A percentile compares a stretch with the other conserved stretches of the same genome.
Evolutionary conservation across 106 monocot genomes (phyloP).

Genomic region (Narthecium ossifragum): DNA sequence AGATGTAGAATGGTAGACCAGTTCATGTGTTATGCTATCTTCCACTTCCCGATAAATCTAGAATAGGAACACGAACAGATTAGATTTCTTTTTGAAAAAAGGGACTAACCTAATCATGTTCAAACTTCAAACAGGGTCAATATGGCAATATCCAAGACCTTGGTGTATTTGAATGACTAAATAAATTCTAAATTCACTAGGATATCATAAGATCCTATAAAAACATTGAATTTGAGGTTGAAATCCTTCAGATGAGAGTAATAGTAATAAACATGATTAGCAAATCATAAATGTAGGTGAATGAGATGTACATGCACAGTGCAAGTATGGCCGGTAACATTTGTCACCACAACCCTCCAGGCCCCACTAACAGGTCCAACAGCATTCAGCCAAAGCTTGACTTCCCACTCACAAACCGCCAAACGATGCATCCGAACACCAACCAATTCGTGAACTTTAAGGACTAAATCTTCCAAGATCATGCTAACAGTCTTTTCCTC

Average conservation of each 20-base stretch:
- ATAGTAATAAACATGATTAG: too few species aligned
- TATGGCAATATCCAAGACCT: too few species aligned
- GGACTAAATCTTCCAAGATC: conserved; percentile 66
- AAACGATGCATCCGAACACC: conserved; percentile 96
- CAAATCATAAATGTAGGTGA: background rate
- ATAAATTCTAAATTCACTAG: too few species aligned
- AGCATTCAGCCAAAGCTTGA: conserved; percentile 70
- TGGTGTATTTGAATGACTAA: too few species aligned
- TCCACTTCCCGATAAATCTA: conserved; percentile 96
- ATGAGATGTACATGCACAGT: conserved; percentile 65
- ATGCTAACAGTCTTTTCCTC: conserved; percentile 53
- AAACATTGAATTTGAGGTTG: too few species aligned
- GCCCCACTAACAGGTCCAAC: conserved; percentile 71
- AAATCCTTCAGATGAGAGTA: too few species aligned
- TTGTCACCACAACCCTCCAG: conserved; percentile 84
- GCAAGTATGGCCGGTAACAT: conserved; percentile 90
- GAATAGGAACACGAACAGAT: background rate
- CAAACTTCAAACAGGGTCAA: too few species aligned
- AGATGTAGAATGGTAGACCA: conserved; percentile 69
- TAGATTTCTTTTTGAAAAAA: too few species aligned
- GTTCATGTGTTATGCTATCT: conserved; percentile 51
- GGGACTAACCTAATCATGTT: too few species aligned
- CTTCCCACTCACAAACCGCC: conserved; percentile 97
- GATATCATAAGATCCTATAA: too few species aligned
- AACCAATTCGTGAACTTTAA: conserved; percentile 66